phyloP scores from a whole-genome alignment of 148 eudicot genomes.

The Heliamphora exappendiculata region DNA sequence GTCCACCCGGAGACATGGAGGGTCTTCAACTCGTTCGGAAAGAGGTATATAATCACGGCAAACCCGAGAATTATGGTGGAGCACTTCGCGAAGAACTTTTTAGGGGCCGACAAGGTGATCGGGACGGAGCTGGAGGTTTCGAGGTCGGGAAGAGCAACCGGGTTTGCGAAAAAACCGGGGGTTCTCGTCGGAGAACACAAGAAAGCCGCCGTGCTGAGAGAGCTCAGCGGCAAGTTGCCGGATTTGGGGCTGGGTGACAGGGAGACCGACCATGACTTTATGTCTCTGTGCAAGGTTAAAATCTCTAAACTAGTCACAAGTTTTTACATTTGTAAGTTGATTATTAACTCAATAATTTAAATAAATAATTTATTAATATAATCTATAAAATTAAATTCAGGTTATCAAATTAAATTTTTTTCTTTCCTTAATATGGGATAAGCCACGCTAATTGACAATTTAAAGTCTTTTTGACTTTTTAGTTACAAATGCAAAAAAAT shows the following conservation, averaged over 20 bases:
- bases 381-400: no score
- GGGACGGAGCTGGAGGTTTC: constrained; percentile 62
- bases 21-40: constrained; percentile 61
- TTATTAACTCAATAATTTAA: no score
- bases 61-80: constrained; percentile 76
- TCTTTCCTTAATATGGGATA: no score
- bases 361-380: no score
- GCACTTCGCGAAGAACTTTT: constrained; percentile 42
- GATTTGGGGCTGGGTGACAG: constrained; percentile 74
- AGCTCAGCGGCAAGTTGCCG: constrained; percentile 41
- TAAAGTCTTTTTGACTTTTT: no score
- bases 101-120: constrained; percentile 63
- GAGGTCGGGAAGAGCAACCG: constrained; percentile 46
- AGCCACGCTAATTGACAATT: no score
- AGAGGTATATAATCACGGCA: constrained; percentile 44
- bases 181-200: constrained; percentile 61
- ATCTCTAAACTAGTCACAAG: no score
- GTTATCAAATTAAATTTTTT: no score
- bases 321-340: no score
- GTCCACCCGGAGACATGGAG: constrained; percentile 54
- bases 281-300: constrained; percentile 82
- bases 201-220: constrained; percentile 31
- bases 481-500: no score
- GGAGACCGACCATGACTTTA: constrained; percentile 60
- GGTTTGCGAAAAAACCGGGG: constrained; percentile 55